phyloP scores from a whole-genome alignment of 2,329 filamentous ascomycete genomes.

The Polychaeton citri region DNA sequence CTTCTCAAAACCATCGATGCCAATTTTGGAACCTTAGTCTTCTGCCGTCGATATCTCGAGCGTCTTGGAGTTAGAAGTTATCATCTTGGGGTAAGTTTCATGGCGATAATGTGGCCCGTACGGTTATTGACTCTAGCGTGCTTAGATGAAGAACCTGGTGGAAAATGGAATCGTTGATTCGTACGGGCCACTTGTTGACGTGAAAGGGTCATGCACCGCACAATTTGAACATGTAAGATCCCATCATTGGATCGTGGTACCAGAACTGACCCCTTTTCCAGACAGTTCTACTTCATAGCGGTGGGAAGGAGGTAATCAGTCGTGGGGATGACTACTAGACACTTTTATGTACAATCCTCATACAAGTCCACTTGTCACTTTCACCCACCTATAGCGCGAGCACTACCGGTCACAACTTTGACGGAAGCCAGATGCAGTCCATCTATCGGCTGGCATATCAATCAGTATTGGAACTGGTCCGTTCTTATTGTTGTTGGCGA shows the following conservation, averaged over 20 bases:
- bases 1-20: conserved; percentile 84
- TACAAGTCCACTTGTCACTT: too few species aligned
- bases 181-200: conserved; percentile 78
- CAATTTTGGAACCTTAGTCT: conserved; percentile 88
- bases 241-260: neutral
- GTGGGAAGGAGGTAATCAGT: neutral
- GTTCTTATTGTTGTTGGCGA: too few species aligned
- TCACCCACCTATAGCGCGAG: too few species aligned
- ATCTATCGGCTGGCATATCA: too few species aligned
- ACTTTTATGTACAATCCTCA: too few species aligned
- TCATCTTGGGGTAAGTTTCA: conserved; percentile 67
- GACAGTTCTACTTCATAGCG: neutral
- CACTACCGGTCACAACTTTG: too few species aligned
- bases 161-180: conserved; percentile 72
- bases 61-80: conserved; percentile 93
- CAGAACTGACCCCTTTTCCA: neutral
- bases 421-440: too few species aligned
- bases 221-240: conserved; percentile 82
- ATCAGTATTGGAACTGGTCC: too few species aligned
- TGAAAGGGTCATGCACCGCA: conserved; percentile 89
- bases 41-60: conserved; percentile 81
- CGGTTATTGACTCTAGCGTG: conserved; percentile 35
- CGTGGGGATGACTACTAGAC: neutral
- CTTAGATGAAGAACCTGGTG: conserved; percentile 81
- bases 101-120: conserved; percentile 1